Percentiles rank a stretch among this genome's conserved stretches.
Evolutionary conservation across 495 filamentous ascomycete species (phyloP).

Genomic region (Aspergillus wentii): DNA sequence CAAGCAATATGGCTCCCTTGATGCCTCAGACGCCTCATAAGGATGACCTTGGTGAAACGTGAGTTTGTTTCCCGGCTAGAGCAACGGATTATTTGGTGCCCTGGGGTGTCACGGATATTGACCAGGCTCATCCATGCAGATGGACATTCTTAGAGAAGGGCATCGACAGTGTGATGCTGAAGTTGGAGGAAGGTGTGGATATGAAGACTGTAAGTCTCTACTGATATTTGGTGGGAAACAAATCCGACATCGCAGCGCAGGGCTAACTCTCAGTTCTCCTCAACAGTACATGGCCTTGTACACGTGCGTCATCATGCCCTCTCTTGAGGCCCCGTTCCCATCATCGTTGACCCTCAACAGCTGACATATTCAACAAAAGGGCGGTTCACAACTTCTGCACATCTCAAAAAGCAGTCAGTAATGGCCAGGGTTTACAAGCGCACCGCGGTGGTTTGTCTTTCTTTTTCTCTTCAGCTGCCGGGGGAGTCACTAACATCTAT

Average conservation of each 20-base stretch:
- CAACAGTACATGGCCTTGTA: slow-evolving; percentile 93
- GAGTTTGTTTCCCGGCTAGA: slow-evolving; percentile 28
- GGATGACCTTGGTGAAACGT: slow-evolving; percentile 84
- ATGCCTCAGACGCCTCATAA: slow-evolving; percentile 56
- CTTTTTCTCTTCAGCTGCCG: slow-evolving; percentile 2
- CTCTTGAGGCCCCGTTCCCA: no score
- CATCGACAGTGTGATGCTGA: slow-evolving; percentile 87
- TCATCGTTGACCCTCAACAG: no score
- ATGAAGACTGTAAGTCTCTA: slow-evolving; percentile 67
- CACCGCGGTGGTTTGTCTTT: slow-evolving; percentile 71
- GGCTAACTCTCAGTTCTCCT: slow-evolving; percentile 9
- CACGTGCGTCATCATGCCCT: slow-evolving; percentile 56
- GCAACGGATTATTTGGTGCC: background rate
- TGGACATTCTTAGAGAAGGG: slow-evolving; percentile 87
- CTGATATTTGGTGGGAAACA: slow-evolving; percentile 1
- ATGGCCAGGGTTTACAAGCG: slow-evolving; percentile 47
- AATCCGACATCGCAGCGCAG: no score
- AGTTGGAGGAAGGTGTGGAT: slow-evolving; percentile 86
- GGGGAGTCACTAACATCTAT: slow-evolving; percentile 9
- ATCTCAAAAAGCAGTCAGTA: slow-evolving; percentile 80
- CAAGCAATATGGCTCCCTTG: slow-evolving; percentile 30
- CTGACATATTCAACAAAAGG: slow-evolving; percentile 38
- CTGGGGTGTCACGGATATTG: background rate
- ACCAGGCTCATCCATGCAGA: slow-evolving; percentile 38
- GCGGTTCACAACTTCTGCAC: slow-evolving; percentile 99